These are phyloP conservation scores for Crithidia brevicula DNA, from an alignment of 208 protist species.

Conservation along the genomic window DNA sequence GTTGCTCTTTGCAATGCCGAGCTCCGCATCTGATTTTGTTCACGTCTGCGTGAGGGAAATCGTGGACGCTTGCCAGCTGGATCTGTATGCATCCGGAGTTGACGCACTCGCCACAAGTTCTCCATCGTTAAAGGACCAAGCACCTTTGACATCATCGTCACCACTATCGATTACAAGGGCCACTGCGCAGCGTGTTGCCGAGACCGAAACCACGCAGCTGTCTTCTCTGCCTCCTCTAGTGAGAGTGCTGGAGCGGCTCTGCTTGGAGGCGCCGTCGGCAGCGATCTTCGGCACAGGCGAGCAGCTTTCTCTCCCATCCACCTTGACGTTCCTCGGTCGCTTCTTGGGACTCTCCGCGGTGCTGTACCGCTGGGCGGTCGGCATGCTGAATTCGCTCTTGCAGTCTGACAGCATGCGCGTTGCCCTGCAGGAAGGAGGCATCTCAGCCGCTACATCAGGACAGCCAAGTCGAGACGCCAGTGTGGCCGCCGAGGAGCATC, in stretches of 20 bases:
- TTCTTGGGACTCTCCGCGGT: conserved; percentile 46
- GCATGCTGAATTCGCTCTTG: conserved; percentile 26
- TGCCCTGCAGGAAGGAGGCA: neutral
- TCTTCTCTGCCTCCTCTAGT: conserved; percentile 25
- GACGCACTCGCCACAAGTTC: conserved; percentile 4
- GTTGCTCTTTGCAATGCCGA: conserved; percentile 4
- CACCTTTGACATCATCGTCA: neutral
- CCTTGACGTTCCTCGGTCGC: conserved; percentile 39
- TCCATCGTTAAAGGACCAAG: neutral
- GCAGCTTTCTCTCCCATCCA: conserved; percentile 32
- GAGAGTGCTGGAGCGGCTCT: conserved; percentile 45
- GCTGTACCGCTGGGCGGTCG: conserved; percentile 31
- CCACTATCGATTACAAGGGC: neutral
- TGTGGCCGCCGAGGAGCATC: neutral
- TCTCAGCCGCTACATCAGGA: neutral
- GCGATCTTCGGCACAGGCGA: conserved; percentile 49
- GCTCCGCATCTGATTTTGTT: conserved; percentile 10
- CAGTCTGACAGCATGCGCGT: conserved; percentile 4
- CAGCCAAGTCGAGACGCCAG: neutral
- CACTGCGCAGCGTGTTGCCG: neutral
- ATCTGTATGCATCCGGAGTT: conserved; percentile 18
- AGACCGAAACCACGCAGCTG: neutral
- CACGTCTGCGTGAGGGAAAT: conserved; percentile 19
- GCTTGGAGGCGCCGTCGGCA: conserved; percentile 40
- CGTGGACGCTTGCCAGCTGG: conserved; percentile 12